These are phyloP conservation scores for Musa troglodytarum DNA, from an alignment of 176 grass and related monocot genomes.

Conservation along the genomic window DNA sequence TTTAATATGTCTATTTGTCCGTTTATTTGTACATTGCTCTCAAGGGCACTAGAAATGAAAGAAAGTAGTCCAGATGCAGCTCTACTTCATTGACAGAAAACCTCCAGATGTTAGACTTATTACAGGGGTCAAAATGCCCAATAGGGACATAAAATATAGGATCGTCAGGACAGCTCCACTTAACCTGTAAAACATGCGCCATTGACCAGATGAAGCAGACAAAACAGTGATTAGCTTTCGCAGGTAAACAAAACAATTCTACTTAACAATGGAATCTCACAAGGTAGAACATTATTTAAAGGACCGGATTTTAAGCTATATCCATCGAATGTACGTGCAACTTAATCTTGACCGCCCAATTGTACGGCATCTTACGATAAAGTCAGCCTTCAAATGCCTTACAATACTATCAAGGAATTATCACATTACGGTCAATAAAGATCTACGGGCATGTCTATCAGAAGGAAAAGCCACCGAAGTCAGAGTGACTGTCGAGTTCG, in stretches of 20 bases:
- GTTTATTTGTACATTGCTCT: background rate
- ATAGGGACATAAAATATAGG: background rate
- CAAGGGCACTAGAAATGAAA: background rate
- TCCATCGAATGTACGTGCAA: no score
- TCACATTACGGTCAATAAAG: no score
- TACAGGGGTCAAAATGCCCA: background rate
- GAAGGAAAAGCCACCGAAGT: no score
- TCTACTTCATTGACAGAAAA: background rate
- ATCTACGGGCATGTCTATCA: no score
- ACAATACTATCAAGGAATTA: no score
- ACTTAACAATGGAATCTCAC: background rate
- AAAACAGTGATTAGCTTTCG: background rate
- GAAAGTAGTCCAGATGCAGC: background rate
- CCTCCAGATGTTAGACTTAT: background rate
- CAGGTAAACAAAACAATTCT: background rate
- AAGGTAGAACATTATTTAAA: background rate
- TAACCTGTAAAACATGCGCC: background rate
- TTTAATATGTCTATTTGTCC: background rate
- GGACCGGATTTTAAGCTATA: no score
- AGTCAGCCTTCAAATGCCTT: no score
- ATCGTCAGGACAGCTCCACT: background rate
- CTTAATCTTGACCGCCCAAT: no score
- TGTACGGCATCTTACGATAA: no score
- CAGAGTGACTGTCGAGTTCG: no score
- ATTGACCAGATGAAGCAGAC: background rate